phyloP scores from a whole-genome alignment of 495 filamentous ascomycete genomes.

The Bacidia rubella region DNA sequence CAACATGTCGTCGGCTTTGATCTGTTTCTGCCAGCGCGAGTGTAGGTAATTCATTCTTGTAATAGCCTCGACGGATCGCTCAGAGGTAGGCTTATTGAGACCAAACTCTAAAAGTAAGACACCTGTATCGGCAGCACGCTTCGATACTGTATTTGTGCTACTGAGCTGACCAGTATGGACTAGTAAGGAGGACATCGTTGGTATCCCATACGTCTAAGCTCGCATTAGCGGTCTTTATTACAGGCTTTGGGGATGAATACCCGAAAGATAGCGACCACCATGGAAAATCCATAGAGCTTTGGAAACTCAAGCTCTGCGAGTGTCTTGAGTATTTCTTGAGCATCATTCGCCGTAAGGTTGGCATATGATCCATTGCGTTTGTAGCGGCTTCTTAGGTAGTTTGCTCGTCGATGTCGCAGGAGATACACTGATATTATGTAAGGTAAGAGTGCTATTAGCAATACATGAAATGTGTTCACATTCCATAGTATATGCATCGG shows the following conservation, averaged over 20 bases:
- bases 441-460: neutral
- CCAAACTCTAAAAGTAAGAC: conserved; percentile 23
- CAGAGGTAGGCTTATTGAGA: conserved; percentile 14
- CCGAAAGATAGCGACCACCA: conserved; percentile 19
- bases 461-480: too few species aligned
- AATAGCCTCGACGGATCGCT: conserved; percentile 34
- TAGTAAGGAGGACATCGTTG: conserved; percentile 24
- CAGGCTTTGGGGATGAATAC: too few species aligned
- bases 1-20: conserved; percentile 49
- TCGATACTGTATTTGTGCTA: conserved; percentile 17
- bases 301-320: conserved; percentile 24
- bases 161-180: conserved; percentile 23
- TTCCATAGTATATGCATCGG: too few species aligned
- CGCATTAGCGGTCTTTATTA: too few species aligned
- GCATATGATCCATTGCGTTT: neutral
- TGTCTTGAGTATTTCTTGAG: conserved; percentile 17
- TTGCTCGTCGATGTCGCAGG: neutral
- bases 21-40: conserved; percentile 38
- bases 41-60: conserved; percentile 55
- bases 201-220: too few species aligned
- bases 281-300: conserved; percentile 12
- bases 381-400: neutral
- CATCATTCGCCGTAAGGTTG: conserved; percentile 22
- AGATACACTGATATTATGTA: neutral
- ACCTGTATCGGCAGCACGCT: conserved; percentile 26